A percentile compares a stretch with the other conserved stretches of the same genome.
Evolutionary conservation across 2,329 filamentous ascomycete species (phyloP).

Genomic region (Penicillium sp.): DNA sequence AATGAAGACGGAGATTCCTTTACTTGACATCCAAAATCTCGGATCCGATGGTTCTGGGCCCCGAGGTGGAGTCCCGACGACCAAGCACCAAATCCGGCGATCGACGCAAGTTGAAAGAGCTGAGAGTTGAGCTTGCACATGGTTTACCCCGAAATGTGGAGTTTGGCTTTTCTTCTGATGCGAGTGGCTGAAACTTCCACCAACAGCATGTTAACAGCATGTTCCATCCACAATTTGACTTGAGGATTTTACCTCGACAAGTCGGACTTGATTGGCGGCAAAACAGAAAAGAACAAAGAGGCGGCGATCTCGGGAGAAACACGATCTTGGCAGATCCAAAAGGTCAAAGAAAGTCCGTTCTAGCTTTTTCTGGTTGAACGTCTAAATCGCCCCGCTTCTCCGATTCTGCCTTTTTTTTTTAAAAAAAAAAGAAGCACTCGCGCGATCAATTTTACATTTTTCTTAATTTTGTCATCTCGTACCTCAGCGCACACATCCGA

Average conservation of each 20-base stretch:
- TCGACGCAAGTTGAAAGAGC: not conserved
- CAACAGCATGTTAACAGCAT: not conserved
- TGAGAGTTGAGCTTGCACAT: not conserved
- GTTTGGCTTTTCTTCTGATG: not conserved
- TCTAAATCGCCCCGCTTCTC: not conserved
- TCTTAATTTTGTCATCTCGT: not conserved
- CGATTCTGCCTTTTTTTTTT: not conserved
- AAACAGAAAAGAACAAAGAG: not conserved
- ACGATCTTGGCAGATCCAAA: not conserved
- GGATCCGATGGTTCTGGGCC: not conserved
- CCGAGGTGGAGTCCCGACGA: not conserved
- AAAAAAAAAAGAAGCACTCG: not conserved
- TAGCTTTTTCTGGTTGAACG: not conserved
- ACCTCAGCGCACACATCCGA: not conserved
- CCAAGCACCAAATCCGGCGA: not conserved
- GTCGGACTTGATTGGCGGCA: not conserved
- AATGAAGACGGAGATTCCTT: slow-evolving; percentile 5
- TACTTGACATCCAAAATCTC: not conserved
- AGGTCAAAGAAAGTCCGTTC: not conserved
- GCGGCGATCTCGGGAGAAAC: not conserved
- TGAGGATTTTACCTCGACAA: not conserved
- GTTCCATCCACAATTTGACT: not conserved
- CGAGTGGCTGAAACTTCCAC: not conserved
- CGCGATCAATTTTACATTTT: not conserved
- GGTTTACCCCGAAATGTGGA: not conserved